Evolutionary conservation across 2,329 filamentous ascomycete species (phyloP).

Genomic region (Zopfia rhizophila): DNA sequence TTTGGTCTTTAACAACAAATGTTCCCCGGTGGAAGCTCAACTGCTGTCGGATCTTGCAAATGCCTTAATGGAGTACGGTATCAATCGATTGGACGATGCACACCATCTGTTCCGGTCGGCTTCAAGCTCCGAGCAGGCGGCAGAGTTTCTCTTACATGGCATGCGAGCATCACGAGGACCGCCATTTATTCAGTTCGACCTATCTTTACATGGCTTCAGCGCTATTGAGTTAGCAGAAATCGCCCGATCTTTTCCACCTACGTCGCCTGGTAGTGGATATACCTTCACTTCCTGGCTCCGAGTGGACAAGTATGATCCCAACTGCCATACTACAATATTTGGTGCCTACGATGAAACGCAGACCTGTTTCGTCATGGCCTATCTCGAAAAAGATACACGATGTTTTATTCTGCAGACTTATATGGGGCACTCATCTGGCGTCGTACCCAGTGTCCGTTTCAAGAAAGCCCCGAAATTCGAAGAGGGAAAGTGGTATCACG

Average conservation of each 20-base stretch:
- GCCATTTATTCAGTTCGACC: slow-evolving; percentile 91
- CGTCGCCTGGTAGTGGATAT: slow-evolving; percentile 79
- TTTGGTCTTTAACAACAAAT: slow-evolving; percentile 48
- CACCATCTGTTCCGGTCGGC: slow-evolving; percentile 76
- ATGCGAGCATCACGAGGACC: slow-evolving; percentile 80
- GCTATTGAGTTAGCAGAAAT: slow-evolving; percentile 91
- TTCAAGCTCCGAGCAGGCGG: slow-evolving; percentile 60
- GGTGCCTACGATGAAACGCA: slow-evolving; percentile 92
- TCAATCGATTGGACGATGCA: slow-evolving; percentile 83
- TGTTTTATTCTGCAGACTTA: slow-evolving; percentile 98
- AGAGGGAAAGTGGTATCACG: slow-evolving; percentile 88
- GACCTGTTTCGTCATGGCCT: slow-evolving; percentile 92
- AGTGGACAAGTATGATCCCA: slow-evolving; percentile 85
- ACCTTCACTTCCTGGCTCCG: slow-evolving; percentile 90
- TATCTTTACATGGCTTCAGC: slow-evolving; percentile 86
- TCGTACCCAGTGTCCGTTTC: slow-evolving; percentile 89
- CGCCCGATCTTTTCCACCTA: slow-evolving; percentile 84
- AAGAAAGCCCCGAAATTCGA: slow-evolving; percentile 85
- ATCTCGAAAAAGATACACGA: slow-evolving; percentile 90
- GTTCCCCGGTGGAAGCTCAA: slow-evolving; percentile 36
- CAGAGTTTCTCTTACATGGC: slow-evolving; percentile 78
- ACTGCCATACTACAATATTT: slow-evolving; percentile 92
- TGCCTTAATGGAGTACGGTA: slow-evolving; percentile 76
- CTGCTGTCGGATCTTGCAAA: slow-evolving; percentile 74
- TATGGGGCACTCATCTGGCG: slow-evolving; percentile 73